Base-by-base conservation (phyloP, 192 early-diverging fungal genomes). In the Linnemannia zychae region DNA sequence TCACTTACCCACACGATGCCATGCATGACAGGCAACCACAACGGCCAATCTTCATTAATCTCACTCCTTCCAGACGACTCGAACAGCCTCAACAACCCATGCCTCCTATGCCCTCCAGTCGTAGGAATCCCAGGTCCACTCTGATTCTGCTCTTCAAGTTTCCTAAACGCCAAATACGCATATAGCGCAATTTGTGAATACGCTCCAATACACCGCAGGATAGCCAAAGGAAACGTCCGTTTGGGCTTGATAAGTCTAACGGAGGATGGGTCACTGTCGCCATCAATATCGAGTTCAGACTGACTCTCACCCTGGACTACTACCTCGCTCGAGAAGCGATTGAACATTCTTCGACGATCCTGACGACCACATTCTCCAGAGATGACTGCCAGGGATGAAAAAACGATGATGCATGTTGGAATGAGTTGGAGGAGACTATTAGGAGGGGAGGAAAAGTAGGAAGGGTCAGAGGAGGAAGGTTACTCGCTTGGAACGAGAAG, bases 11-110 rank as follows among this genome's bases (percentile, higher is more conserved):
- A 85, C 16, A 85, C 72, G 34, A 85, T 85, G 33, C 83, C 83
- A 66, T 85, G 83, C 83, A 85, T 85, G 71, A 85, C 83, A 22
- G 83, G 83, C 22, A 85, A 36, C 83, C 83, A 85, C 11, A 85
- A 18, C 36, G 83, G 83, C 83, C 83, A 85, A 11, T 85, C 83
- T 16, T 76, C 74, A 36, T 76, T 67, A n/a, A 75, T 69, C 20
- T 76, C 69, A 17, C 48, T 63, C 57, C 63, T 12, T 63, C 57
- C 11, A 50, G 37, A 12, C 63, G 12, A 13, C 52, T 53, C 4
- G 6, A 67, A 6, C 13, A 46, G 13, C n/a, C 3, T 17, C n/a
- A 18, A 36, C 6, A 49, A 18, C 22, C 47, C 57, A 6, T 11
- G 22, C 31, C 57, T 24, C 22, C 28, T 63, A n/a, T n/a, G n/a